Base-by-base conservation (phyloP, 371 early-diverging fungal species). In the Saksenaea oblongispora region DNA sequence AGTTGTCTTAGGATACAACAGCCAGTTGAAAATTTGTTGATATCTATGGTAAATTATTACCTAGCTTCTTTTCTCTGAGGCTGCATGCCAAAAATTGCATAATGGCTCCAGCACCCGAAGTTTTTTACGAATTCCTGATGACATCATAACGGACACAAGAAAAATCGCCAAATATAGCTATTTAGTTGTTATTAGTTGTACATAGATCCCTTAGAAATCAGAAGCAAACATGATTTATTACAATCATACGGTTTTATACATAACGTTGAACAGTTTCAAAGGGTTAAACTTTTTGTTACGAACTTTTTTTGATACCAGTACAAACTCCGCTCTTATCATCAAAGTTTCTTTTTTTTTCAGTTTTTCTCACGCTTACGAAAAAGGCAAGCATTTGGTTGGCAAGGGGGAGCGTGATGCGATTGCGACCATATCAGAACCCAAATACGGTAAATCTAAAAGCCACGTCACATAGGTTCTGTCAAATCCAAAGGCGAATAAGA, bases 401-500 rank as follows among this genome's bases (percentile, higher is more conserved):
- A 47, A 47, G 24, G 14, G 17, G 51, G 51, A 47, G 51, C 51
- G 51, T 47, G 51, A 47, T 47, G 51, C 17, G 51, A 47, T 47
- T 47, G 22, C 18, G 22, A 47, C 22, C 51, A 47, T 47, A 47
- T 47, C 51, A 18, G n/a, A 10, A 56, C 13, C 57, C 57, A 56
- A 56, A 56, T 31, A n/a, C 8, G 36, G 56, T 31, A 34, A 35
- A 56, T 34, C 60, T 60, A 47, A 47, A 47, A 51, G 34, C 60
- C 42, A 22, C n/a, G 51, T 34, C 27, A 60, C 28, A 22, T 18
- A n/a, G 10, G 42, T 28, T 31, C 34, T 47, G 51, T 47, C 51
- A 47, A 47, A 47, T 22, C 51, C 51, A 47, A 47, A 47, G 61
- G 65, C 76, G 67, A 76, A 73, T 76, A 34, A 69, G n/a, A 63